Percentiles rank a stretch among this genome's conserved stretches.
These are phyloP conservation scores for Calonectria hongkongensis DNA, from an alignment of 2,329 filamentous ascomycete genomes.

Conservation along the genomic window DNA sequence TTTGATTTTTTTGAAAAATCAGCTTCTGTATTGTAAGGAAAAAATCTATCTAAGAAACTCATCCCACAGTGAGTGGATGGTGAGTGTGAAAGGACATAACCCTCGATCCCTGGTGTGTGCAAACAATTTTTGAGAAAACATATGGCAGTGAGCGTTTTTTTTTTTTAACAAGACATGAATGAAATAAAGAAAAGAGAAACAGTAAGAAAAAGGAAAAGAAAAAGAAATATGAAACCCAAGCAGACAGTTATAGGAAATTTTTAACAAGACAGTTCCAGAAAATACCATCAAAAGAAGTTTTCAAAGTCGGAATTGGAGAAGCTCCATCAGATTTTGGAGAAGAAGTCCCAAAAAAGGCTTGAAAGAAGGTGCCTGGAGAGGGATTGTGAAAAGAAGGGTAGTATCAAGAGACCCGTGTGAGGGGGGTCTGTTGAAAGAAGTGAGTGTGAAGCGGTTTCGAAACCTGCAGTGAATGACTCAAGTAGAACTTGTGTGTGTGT, in stretches of 20 bases:
- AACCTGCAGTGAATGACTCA: constrained; percentile 4
- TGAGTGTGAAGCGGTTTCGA: constrained; percentile 8
- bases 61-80: background rate
- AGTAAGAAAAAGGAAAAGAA: no score
- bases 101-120: background rate
- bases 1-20: background rate
- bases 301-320: background rate
- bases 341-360: background rate
- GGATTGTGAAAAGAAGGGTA: background rate
- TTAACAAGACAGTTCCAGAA: background rate
- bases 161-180: background rate
- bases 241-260: background rate
- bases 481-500: constrained; percentile 18
- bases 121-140: background rate
- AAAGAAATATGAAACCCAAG: background rate
- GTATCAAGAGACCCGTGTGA: background rate
- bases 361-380: background rate
- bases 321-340: background rate
- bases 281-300: background rate
- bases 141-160: background rate
- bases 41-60: background rate
- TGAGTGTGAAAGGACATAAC: background rate
- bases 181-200: background rate
- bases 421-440: background rate
- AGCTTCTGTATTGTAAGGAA: constrained; percentile 20